Conservation (phyloP, 2,329 filamentous ascomycete species). For the Monosporascus cannonballus region DNA sequence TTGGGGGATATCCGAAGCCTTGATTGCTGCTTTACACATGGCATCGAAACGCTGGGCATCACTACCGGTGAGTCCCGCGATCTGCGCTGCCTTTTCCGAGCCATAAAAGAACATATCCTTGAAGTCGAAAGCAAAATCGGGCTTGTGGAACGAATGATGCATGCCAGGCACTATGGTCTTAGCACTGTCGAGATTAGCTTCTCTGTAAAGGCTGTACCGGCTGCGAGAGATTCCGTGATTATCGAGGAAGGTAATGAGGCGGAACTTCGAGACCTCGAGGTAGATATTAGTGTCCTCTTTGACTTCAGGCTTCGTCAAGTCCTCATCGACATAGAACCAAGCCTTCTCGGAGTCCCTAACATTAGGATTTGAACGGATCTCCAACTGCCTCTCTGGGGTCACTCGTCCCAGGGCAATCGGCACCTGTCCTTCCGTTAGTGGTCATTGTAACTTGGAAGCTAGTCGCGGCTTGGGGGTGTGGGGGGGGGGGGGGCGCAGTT, state of each 20-base stretch:
- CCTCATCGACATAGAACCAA: not conserved
- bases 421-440: not conserved
- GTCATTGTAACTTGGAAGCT: not conserved
- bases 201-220: not conserved
- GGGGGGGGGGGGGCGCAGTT: too few species aligned
- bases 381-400: not conserved
- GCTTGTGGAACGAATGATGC: not conserved
- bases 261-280: not conserved
- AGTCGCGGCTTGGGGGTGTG: too few species aligned
- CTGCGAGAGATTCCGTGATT: not conserved
- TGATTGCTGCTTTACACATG: not conserved
- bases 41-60: not conserved
- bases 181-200: not conserved
- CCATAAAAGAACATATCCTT: not conserved
- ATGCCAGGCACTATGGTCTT: not conserved
- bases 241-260: not conserved
- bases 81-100: not conserved
- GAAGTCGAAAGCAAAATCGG: not conserved
- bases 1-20: not conserved
- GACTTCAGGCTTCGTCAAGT: not conserved
- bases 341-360: not conserved
- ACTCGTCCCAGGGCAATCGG: not conserved
- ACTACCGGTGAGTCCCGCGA: not conserved
- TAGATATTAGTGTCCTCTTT: not conserved
- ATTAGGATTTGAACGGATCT: too few species aligned